Evolutionary conservation across 2,329 filamentous ascomycete genomes (phyloP).

Genomic region (Penicillium sp.): DNA sequence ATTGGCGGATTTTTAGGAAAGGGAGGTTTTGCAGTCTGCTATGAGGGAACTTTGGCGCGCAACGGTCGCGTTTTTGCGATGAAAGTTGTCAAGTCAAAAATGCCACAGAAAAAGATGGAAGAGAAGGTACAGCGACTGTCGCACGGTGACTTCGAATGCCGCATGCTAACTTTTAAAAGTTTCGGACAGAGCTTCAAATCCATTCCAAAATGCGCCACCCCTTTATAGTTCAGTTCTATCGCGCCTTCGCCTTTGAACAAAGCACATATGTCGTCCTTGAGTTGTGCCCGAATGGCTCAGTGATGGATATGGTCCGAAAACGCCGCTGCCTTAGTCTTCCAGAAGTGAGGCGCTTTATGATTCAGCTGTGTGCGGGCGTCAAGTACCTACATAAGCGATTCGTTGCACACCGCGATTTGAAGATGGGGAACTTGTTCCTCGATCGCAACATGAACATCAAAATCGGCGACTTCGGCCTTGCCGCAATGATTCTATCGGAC

Average conservation of each 20-base stretch:
- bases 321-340: conserved; percentile 88
- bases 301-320: conserved; percentile 97
- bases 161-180: conserved; percentile 47
- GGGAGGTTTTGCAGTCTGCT: conserved; percentile 55
- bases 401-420: conserved; percentile 94
- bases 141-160: too few species aligned
- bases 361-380: conserved; percentile 94
- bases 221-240: conserved; percentile 93
- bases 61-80: conserved; percentile 52
- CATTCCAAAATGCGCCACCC: conserved; percentile 97
- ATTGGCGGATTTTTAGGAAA: conserved; percentile 52
- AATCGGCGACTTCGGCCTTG: conserved; percentile 94
- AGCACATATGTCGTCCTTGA: conserved; percentile 94
- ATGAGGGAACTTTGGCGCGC: conserved; percentile 48
- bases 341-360: conserved; percentile 88
- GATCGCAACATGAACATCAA: conserved; percentile 96
- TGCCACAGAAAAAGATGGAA: conserved; percentile 54
- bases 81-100: conserved; percentile 54
- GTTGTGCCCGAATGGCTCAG: conserved; percentile 89
- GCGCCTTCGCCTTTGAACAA: conserved; percentile 85
- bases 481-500: conserved; percentile 86
- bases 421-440: conserved; percentile 97
- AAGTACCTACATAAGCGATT: conserved; percentile 97
- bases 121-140: conserved; percentile 45
- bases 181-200: conserved; percentile 85